A percentile compares a stretch with the other conserved stretches of the same genome.
Conservation (phyloP, 805 yeast genomes). For the Kluyveromyces lactis region DNA sequence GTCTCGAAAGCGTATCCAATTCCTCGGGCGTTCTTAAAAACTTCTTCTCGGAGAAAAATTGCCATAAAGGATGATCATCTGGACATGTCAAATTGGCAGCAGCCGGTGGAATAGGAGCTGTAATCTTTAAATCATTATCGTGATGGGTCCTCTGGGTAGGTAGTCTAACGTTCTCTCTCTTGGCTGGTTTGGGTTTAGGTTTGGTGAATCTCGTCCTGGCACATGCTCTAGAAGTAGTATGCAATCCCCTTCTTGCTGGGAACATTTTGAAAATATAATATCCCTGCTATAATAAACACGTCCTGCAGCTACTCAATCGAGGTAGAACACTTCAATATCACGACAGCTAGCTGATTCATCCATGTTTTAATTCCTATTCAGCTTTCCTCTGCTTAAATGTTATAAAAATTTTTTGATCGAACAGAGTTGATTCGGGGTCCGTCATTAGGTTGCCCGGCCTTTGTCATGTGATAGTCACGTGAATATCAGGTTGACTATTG, state of each 20-base stretch:
- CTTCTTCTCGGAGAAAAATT: constrained; percentile 63
- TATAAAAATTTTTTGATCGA: no score
- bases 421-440: no score
- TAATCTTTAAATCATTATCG: constrained; percentile 37
- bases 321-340: no score
- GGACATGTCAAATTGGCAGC: constrained; percentile 60
- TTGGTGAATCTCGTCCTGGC: constrained; percentile 36
- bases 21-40: constrained; percentile 54
- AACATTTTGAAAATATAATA: constrained; percentile 5
- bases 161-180: constrained; percentile 14
- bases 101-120: constrained; percentile 82
- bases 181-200: constrained; percentile 23
- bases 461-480: no score
- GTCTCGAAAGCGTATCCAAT: constrained; percentile 47
- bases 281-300: no score
- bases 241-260: constrained; percentile 23
- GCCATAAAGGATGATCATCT: constrained; percentile 93
- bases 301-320: no score
- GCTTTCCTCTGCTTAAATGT: no score
- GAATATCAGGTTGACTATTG: no score
- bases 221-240: constrained; percentile 29
- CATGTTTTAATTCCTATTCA: no score
- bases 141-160: constrained; percentile 25
- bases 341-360: no score
- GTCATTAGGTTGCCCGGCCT: no score